These are phyloP conservation scores for Mediolabrus comicus DNA, from an alignment of 108 stramenopile species.

Conservation along the genomic window DNA sequence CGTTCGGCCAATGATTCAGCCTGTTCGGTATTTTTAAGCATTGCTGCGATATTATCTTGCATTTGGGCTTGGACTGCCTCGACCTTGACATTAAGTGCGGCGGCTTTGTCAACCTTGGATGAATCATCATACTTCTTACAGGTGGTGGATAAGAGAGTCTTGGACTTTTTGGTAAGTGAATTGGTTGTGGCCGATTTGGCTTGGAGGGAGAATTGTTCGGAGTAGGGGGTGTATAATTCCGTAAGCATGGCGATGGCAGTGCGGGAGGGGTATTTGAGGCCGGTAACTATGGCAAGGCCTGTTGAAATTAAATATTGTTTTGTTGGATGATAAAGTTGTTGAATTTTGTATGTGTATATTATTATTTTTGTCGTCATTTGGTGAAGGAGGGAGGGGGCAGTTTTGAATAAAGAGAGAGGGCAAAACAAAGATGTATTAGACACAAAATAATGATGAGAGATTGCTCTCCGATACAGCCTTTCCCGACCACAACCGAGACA, in stretches of 20 bases:
- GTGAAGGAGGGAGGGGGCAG: no score
- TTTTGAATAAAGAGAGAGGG: not conserved
- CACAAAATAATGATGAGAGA: no score
- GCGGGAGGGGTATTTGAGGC: conserved; percentile 81
- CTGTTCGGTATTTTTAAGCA: conserved; percentile 89
- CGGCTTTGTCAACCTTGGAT: conserved; percentile 82
- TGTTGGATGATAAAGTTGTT: no score
- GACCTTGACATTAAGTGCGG: conserved; percentile 74
- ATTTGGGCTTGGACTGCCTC: conserved; percentile 84
- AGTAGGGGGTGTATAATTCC: conserved; percentile 75
- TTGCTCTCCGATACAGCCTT: no score
- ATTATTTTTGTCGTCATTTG: no score
- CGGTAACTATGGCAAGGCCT: conserved; percentile 86
- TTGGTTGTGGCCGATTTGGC: conserved; percentile 74
- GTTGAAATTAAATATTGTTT: not conserved
- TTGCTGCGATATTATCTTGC: conserved; percentile 85
- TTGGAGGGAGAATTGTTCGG: conserved; percentile 60
- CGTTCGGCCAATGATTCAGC: conserved; percentile 78
- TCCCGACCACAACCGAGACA: no score
- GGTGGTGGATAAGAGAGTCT: conserved; percentile 49
- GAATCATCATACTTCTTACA: conserved; percentile 88
- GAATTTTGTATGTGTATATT: no score
- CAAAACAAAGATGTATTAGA: not conserved
- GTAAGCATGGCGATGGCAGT: conserved; percentile 77
- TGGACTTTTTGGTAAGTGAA: conserved; percentile 76